These are phyloP conservation scores for Gossypioides kirkii DNA, from an alignment of 345 rosid species.

Conservation along the genomic window DNA sequence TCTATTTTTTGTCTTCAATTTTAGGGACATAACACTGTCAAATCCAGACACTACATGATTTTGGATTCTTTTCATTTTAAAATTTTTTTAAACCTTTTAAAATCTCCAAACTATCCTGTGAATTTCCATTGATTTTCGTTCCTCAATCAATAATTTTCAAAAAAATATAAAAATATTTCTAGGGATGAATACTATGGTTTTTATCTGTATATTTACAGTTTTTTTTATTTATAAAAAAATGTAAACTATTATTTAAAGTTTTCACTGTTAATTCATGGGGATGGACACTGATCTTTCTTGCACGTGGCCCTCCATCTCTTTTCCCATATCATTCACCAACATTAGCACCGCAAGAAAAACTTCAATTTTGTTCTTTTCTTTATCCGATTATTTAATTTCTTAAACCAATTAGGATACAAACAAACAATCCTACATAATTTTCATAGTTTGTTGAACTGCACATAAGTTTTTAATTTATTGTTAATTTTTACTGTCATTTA, in stretches of 20 bases:
- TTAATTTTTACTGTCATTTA: not conserved
- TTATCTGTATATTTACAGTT: not conserved
- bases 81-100: too few relatives aligned
- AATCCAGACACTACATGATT: conserved; percentile 21
- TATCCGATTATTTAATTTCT: not conserved
- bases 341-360: conserved; percentile 37
- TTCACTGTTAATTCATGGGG: conserved; percentile 32
- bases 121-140: conserved; percentile 19
- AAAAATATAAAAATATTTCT: not conserved
- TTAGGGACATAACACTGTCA: conserved; percentile 37
- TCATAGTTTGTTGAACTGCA: not conserved
- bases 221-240: not conserved
- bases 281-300: conserved; percentile 44
- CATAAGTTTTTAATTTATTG: not conserved
- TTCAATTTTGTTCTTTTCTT: conserved; percentile 11
- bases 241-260: not conserved
- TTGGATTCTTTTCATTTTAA: conserved; percentile 20
- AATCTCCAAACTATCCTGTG: not conserved
- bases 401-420: conserved; percentile 9
- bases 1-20: conserved; percentile 19
- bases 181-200: not conserved
- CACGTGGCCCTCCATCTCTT: conserved; percentile 51
- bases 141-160: conserved; percentile 14
- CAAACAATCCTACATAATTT: conserved; percentile 16
- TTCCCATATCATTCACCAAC: conserved; percentile 34